These are phyloP conservation scores for Ploettnerulaceae sp. DNA, from an alignment of 2,329 filamentous ascomycete species.

Conservation along the genomic window DNA sequence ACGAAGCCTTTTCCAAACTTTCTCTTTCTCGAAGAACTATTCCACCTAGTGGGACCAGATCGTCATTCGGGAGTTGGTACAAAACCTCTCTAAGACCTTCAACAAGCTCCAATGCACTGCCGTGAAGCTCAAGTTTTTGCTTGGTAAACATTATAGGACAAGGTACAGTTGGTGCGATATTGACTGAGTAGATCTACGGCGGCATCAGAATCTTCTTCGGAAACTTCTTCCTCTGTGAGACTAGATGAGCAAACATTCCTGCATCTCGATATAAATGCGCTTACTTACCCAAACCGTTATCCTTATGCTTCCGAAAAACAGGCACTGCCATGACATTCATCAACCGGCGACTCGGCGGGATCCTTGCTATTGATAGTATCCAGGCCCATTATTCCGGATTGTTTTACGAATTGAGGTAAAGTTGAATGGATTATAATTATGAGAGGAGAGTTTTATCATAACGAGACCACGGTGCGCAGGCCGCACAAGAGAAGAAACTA, in stretches of 20 bases:
- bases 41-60: constrained; percentile 14
- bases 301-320: constrained; percentile 17
- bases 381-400: constrained; percentile 10
- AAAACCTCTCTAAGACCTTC: constrained; percentile 15
- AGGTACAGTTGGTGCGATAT: background rate
- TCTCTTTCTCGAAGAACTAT: constrained; percentile 17
- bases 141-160: constrained; percentile 16
- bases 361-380: constrained; percentile 12
- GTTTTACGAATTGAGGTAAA: constrained; percentile 10
- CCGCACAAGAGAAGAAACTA: too few relatives aligned
- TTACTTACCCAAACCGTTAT: constrained; percentile 16
- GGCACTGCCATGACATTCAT: constrained; percentile 15
- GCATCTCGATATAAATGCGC: constrained; percentile 10
- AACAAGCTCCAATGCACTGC: constrained; percentile 14
- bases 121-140: constrained; percentile 15
- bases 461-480: too few relatives aligned
- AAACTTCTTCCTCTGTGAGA: constrained; percentile 1
- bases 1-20: constrained; percentile 8
- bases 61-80: constrained; percentile 15
- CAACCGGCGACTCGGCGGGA: constrained; percentile 12
- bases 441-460: too few relatives aligned
- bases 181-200: too few relatives aligned
- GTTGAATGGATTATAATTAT: constrained; percentile 13
- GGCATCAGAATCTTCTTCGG: constrained; percentile 1
- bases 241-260: background rate